A percentile compares a stretch with the other conserved stretches of the same genome.
Evolutionary conservation across 1,284 basidiomycete genomes (phyloP).

Genomic region (Violaceomyces palustris): DNA sequence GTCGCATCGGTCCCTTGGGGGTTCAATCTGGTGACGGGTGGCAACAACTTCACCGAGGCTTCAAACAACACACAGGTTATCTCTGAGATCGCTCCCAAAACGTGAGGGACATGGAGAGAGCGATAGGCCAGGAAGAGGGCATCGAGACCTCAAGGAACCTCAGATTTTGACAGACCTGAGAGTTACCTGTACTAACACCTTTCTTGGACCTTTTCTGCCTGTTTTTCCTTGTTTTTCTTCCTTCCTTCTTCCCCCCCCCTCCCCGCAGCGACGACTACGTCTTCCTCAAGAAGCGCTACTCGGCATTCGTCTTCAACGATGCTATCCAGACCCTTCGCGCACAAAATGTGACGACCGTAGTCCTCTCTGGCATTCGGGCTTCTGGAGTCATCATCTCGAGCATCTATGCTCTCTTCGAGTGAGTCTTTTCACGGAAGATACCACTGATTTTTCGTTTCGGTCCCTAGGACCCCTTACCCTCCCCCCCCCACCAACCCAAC

Average conservation of each 20-base stretch:
- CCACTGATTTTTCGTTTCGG: no score
- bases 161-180: no score
- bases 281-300: slow-evolving; percentile 1
- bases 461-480: no score
- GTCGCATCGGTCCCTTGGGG: neutral
- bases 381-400: neutral
- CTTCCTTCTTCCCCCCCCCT: no score
- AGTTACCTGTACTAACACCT: no score
- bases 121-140: no score
- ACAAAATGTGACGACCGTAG: neutral
- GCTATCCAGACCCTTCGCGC: neutral
- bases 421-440: no score
- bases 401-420: neutral
- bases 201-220: no score
- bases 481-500: no score
- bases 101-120: no score
- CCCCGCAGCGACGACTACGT: slow-evolving; percentile 1
- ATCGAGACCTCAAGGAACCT: no score
- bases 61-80: neutral
- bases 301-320: slow-evolving; percentile 1
- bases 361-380: neutral
- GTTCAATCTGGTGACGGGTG: neutral
- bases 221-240: no score
- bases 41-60: neutral
- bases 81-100: neutral